phyloP scores from a whole-genome alignment of 1,139 yeast species.

The Yamadazyma triangularis region DNA sequence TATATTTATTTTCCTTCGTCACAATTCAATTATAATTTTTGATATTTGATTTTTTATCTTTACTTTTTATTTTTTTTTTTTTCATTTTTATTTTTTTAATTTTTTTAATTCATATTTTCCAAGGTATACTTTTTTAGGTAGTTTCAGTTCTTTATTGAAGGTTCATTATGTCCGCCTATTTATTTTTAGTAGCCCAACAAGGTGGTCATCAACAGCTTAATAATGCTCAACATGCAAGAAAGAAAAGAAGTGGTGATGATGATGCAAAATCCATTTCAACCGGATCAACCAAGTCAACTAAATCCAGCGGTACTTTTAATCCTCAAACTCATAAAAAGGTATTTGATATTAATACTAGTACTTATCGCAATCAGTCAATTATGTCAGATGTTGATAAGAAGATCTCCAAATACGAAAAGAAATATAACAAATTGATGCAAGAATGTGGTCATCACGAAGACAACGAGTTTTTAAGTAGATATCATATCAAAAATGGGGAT shows the following conservation, averaged over 20 bases:
- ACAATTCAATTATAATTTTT: no score
- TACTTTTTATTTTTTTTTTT: no score
- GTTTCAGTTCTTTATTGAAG: no score
- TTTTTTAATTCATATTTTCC: no score
- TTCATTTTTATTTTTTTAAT: no score
- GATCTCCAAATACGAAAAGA: conserved; percentile 14
- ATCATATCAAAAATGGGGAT: conserved; percentile 8
- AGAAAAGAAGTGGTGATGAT: conserved; percentile 3
- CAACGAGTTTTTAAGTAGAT: conserved; percentile 17
- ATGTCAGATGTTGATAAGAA: conserved; percentile 13
- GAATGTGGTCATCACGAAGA: conserved; percentile 13
- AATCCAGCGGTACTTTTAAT: conserved; percentile 5
- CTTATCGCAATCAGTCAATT: conserved; percentile 9
- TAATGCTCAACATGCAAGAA: conserved; percentile 1
- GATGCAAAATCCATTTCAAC: conserved; percentile 6
- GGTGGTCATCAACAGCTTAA: conserved; percentile 2
- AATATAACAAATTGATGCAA: conserved; percentile 7
- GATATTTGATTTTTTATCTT: no score
- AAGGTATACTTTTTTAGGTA: no score
- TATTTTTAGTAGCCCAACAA: conserved; percentile 12
- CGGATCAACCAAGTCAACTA: conserved; percentile 8
- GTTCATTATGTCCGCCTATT: conserved; percentile 12
- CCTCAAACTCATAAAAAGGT: conserved; percentile 2
- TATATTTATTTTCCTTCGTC: no score
- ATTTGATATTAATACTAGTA: conserved; percentile 9